A percentile compares a stretch with the other conserved stretches of the same genome.
These are phyloP conservation scores for Hymenoscyphus salicellus DNA, from an alignment of 2,329 filamentous ascomycete genomes.

Conservation along the genomic window DNA sequence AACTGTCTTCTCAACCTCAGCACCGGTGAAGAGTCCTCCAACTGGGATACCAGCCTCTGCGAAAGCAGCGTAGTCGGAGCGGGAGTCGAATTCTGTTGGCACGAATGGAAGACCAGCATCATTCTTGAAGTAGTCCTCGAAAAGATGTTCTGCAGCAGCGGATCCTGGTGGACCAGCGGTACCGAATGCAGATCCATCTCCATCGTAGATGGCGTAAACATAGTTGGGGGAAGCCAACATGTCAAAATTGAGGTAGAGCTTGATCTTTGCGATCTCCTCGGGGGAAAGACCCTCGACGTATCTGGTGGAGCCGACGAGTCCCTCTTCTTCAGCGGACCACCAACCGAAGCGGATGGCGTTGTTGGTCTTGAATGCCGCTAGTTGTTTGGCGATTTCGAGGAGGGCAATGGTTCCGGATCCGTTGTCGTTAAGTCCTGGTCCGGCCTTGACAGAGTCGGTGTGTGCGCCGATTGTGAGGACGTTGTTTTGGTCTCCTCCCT, in stretches of 20 bases:
- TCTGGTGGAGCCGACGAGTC: constrained; percentile 60
- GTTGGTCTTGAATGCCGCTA: constrained; percentile 56
- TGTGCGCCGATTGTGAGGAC: constrained; percentile 65
- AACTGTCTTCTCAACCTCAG: constrained; percentile 71
- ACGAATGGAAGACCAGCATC: constrained; percentile 62
- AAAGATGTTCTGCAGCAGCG: constrained; percentile 64
- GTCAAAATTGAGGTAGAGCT: constrained; percentile 68
- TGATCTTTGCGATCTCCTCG: constrained; percentile 60
- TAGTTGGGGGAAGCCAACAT: constrained; percentile 67
- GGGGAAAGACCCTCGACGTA: constrained; percentile 54
- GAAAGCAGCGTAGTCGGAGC: constrained; percentile 78
- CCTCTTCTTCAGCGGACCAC: constrained; percentile 67
- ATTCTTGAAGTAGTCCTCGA: constrained; percentile 61
- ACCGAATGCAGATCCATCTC: constrained; percentile 55
- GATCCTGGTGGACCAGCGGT: constrained; percentile 67
- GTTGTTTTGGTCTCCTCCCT: constrained; percentile 57
- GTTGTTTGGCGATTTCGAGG: constrained; percentile 60
- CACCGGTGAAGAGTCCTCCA: constrained; percentile 74
- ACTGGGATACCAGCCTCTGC: constrained; percentile 69
- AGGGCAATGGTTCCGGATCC: constrained; percentile 45
- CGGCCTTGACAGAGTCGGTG: constrained; percentile 60
- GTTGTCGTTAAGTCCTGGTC: constrained; percentile 49
- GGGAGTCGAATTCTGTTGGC: constrained; percentile 72
- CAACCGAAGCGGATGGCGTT: constrained; percentile 67
- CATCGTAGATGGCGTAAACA: constrained; percentile 65